These are phyloP conservation scores for Avena atlantica DNA, from an alignment of 176 grass and related monocot species.

Conservation along the genomic window DNA sequence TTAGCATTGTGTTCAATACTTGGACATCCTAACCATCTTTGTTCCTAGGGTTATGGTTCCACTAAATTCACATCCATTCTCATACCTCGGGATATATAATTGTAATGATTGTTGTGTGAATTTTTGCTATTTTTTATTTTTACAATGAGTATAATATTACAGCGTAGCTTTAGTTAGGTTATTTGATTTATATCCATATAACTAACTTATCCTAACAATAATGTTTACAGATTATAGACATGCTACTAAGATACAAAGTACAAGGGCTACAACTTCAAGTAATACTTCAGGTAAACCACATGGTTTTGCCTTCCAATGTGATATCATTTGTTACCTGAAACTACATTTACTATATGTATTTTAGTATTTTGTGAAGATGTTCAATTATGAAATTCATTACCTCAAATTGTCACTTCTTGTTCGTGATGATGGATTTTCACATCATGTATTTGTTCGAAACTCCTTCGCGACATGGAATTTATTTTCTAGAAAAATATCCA, in stretches of 20 bases:
- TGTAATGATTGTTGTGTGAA: no score
- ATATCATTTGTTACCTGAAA: not conserved
- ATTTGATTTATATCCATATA: not conserved
- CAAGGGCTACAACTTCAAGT: not conserved
- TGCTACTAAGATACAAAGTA: not conserved
- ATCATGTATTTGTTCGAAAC: no score
- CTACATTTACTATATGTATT: not conserved
- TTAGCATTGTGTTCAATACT: no score
- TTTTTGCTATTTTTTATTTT: no score
- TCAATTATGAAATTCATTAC: not conserved
- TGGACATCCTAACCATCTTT: not conserved
- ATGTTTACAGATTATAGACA: not conserved
- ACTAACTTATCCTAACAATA: not conserved
- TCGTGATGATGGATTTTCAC: no score
- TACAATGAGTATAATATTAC: no score
- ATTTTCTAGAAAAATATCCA: no score
- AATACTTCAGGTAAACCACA: not conserved
- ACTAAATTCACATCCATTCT: not conserved
- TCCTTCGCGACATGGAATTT: no score
- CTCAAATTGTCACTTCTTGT: no score
- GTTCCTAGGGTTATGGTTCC: not conserved
- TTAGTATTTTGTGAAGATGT: not conserved
- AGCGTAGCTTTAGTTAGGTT: no score
- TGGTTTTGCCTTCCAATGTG: not conserved
- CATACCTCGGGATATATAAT: no score